Evolutionary conservation across 1,284 basidiomycete species (phyloP).

Genomic region (Leccinum pachyderme): DNA sequence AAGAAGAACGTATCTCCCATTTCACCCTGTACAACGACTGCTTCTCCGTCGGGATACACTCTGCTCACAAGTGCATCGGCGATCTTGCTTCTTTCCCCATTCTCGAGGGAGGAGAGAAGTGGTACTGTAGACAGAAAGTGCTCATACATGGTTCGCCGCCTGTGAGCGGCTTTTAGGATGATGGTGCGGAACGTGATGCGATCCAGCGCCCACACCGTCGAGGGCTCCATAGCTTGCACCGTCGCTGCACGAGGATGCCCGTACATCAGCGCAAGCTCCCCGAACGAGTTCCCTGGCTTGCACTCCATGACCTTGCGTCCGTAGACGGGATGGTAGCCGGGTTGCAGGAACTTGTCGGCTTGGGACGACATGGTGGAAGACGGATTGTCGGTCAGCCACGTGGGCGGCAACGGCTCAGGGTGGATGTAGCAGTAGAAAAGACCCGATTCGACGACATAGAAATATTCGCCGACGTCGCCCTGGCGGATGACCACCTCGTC

Average conservation of each 20-base stretch:
- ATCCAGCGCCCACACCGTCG: slow-evolving; percentile 93
- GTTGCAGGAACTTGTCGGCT: slow-evolving; percentile 54
- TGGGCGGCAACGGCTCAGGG: slow-evolving; percentile 58
- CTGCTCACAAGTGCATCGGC: slow-evolving; percentile 91
- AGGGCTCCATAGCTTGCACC: slow-evolving; percentile 81
- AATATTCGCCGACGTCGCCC: slow-evolving; percentile 96
- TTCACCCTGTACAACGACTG: slow-evolving; percentile 90
- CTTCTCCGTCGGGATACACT: slow-evolving; percentile 80
- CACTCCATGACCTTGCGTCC: slow-evolving; percentile 87
- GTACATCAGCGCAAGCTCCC: slow-evolving; percentile 98
- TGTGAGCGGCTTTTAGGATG: slow-evolving; percentile 84
- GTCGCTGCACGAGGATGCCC: slow-evolving; percentile 95
- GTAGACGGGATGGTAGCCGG: slow-evolving; percentile 65
- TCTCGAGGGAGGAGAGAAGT: slow-evolving; percentile 82
- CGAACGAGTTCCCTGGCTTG: slow-evolving; percentile 86
- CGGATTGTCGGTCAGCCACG: slow-evolving; percentile 46
- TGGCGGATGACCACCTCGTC: slow-evolving; percentile 92
- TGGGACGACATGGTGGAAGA: slow-evolving; percentile 37
- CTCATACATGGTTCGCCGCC: slow-evolving; percentile 93
- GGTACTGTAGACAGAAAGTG: slow-evolving; percentile 91
- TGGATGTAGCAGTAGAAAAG: slow-evolving; percentile 86
- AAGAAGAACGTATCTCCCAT: slow-evolving; percentile 97
- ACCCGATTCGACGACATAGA: slow-evolving; percentile 95
- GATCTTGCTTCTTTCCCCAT: slow-evolving; percentile 92
- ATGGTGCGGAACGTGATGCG: slow-evolving; percentile 99